Evolutionary conservation across 345 rosid species (phyloP).

Genomic region (Syzygium aqueum): DNA sequence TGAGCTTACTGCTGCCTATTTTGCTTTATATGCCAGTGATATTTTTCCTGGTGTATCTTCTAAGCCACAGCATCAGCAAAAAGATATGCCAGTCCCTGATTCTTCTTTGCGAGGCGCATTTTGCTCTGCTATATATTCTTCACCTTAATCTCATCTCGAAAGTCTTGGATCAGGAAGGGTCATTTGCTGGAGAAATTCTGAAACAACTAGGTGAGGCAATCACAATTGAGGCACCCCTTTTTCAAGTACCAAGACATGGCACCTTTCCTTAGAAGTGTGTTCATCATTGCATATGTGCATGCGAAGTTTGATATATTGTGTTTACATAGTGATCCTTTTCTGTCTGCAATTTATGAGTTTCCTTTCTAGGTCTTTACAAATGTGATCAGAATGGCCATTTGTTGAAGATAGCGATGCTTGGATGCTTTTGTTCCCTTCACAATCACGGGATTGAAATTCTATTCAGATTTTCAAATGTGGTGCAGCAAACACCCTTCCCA

Average conservation of each 20-base stretch:
- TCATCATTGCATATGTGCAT: background rate
- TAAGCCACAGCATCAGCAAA: constrained; percentile 24
- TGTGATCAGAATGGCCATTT: constrained; percentile 20
- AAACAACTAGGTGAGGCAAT: constrained; percentile 19
- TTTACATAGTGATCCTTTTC: background rate
- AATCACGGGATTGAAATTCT: constrained; percentile 34
- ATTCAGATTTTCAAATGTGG: constrained; percentile 29
- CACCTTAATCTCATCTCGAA: constrained; percentile 21
- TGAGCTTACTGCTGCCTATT: constrained; percentile 5
- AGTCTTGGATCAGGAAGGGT: constrained; percentile 16
- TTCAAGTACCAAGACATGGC: background rate
- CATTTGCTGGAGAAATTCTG: constrained; percentile 12
- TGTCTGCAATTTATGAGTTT: background rate
- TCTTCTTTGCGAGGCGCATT: constrained; percentile 31
- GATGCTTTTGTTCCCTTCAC: constrained; percentile 29
- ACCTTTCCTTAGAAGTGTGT: background rate
- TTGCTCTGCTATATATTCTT: constrained; percentile 26
- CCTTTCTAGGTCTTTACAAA: constrained; percentile 22
- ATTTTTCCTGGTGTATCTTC: constrained; percentile 26
- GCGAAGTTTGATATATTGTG: background rate
- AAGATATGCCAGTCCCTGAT: constrained; percentile 19
- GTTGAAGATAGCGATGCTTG: constrained; percentile 24
- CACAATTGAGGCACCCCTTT: background rate
- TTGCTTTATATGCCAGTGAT: constrained; percentile 22
- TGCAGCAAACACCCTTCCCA: constrained; percentile 33